A percentile compares a stretch with the other conserved stretches of the same genome.
Evolutionary conservation across 176 grass and related monocot species (phyloP).

Genomic region (Eragrostis curvula): DNA sequence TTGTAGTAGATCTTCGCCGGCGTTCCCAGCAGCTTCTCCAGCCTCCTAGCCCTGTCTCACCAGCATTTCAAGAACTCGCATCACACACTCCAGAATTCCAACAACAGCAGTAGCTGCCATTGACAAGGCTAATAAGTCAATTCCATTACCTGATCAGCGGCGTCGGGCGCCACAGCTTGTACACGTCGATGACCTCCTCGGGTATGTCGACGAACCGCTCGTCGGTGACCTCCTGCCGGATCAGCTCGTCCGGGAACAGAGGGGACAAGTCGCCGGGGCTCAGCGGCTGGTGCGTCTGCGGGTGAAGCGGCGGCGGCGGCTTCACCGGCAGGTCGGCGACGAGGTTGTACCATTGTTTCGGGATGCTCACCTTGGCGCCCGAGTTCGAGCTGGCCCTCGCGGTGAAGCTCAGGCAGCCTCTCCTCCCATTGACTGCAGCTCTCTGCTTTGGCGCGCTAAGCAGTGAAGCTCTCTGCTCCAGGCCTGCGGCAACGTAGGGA

Average conservation of each 20-base stretch:
- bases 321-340: conserved; percentile 88
- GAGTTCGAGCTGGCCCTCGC: conserved; percentile 36
- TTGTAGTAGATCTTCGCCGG: conserved; percentile 99
- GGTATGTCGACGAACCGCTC: conserved; percentile 85
- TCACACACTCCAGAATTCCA: not conserved
- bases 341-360: conserved; percentile 96
- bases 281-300: conserved; percentile 75
- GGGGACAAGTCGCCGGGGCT: conserved; percentile 68
- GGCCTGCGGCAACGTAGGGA: not conserved
- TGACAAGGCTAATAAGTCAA: no score
- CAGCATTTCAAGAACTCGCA: not conserved
- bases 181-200: conserved; percentile 78
- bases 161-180: conserved; percentile 90
- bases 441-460: not conserved
- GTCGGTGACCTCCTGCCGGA: conserved; percentile 77
- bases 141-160: conserved; percentile 92
- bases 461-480: conserved; percentile 2
- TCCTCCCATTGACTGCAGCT: not conserved
- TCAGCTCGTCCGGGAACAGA: conserved; percentile 94
- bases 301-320: conserved; percentile 80
- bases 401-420: conserved; percentile 23
- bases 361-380: conserved; percentile 62
- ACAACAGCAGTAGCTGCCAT: not conserved
- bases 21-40: conserved; percentile 81
- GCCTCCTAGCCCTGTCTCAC: conserved; percentile 85